These are phyloP conservation scores for Rhazya stricta DNA, from an alignment of 257 asterid species.

Conservation along the genomic window DNA sequence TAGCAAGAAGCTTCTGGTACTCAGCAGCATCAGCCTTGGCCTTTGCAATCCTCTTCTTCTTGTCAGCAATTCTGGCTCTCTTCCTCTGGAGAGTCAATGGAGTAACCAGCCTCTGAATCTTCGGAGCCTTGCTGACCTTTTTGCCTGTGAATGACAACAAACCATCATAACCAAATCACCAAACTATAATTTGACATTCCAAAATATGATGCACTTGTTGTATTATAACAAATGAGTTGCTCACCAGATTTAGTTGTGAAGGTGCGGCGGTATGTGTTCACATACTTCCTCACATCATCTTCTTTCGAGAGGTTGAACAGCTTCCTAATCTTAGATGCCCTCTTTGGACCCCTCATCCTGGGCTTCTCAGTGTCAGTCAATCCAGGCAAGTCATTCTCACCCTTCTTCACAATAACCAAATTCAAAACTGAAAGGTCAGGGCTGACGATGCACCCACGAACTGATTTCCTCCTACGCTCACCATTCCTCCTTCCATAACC, in stretches of 20 bases:
- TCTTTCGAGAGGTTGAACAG: slow-evolving; percentile 70
- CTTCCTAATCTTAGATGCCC: slow-evolving; percentile 79
- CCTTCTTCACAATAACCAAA: slow-evolving; percentile 71
- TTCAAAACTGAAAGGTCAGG: slow-evolving; percentile 67
- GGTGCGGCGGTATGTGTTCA: slow-evolving; percentile 67
- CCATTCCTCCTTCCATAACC: slow-evolving; percentile 71
- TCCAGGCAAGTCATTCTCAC: slow-evolving; percentile 72
- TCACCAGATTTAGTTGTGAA: slow-evolving; percentile 57
- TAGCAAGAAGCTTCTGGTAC: slow-evolving; percentile 70
- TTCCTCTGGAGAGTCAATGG: slow-evolving; percentile 76
- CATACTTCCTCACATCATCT: slow-evolving; percentile 74
- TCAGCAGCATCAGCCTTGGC: slow-evolving; percentile 73
- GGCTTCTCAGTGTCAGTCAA: slow-evolving; percentile 74
- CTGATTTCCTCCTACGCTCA: slow-evolving; percentile 77
- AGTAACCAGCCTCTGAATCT: slow-evolving; percentile 84
- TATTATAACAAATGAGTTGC: slow-evolving; percentile 2
- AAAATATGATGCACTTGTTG: not conserved
- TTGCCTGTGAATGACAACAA: slow-evolving; percentile 38
- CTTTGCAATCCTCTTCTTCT: slow-evolving; percentile 72
- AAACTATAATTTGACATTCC: not conserved
- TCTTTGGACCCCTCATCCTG: slow-evolving; percentile 83
- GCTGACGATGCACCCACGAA: slow-evolving; percentile 83
- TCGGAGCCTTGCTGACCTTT: slow-evolving; percentile 69
- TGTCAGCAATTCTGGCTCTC: slow-evolving; percentile 67
- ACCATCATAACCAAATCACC: not conserved